Evolutionary conservation across 164 flowering plant genomes (phyloP), one percentile per base, ranked within the genome.

Genomic region (Vitis rotundifolia): DNA sequence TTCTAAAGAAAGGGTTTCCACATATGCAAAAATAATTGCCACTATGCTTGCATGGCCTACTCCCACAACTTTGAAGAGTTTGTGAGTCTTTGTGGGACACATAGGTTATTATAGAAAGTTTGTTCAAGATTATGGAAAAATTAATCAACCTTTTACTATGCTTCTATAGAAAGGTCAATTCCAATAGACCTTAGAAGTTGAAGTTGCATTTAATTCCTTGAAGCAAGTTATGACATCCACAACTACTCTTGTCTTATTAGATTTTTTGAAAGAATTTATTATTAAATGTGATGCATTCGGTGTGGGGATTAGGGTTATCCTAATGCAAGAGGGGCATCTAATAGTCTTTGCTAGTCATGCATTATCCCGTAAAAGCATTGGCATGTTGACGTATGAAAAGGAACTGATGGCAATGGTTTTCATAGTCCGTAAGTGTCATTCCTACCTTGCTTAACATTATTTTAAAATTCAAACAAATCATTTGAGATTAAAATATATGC

Each of bases 161-260:
- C 1, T 70, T 3, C 9, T 61, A 0, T 52, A n/a, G 49, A 70
- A 70, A 22, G 73, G 62, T 18, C 0, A 12, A 5, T 70, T 70
- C 31, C 9, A 5, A 0, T 70, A 67, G 67, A 22, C 13, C 14
- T 6, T 13, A 9, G 49, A 9, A 2, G 67, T 61, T 15, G 28
- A 15, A 3, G 6, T 11, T 0, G 52, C 73, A 0, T 70, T 70
- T 44, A 0, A 13, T 8, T 5, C 37, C 4, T 18, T 70, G 9
- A 70, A 70, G 52, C 1, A 12, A 5, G 60, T 53, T 9, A 14
- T 62, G 61, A 50, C 18, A 1, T 1, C 59, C 4, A 47, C 67
- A 12, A 53, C 73, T 1, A 16, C 37, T 1, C 15, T 70, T 11
- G 16, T 52, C 1, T 3, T 70, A 16, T 44, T 67, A 1, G 18